Evolutionary conservation across 2,329 filamentous ascomycete species (phyloP).

Genomic region (Xylariaceae sp.): DNA sequence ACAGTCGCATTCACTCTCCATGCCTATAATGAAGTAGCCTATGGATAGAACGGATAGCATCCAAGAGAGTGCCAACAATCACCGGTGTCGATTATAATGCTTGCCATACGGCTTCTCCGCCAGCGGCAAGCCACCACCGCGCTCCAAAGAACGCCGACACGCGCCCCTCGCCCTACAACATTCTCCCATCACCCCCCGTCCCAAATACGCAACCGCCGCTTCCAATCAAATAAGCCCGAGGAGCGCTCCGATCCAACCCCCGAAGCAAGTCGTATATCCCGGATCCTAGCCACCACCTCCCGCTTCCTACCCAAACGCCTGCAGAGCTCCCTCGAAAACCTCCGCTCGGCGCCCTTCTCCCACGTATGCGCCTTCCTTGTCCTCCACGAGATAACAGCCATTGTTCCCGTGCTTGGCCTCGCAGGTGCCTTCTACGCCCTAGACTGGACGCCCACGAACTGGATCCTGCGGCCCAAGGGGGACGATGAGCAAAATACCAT

Average conservation of each 20-base stretch:
- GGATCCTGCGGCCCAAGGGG: constrained; percentile 44
- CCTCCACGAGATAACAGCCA: constrained; percentile 86
- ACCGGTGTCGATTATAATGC: constrained; percentile 23
- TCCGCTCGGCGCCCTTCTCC: constrained; percentile 73
- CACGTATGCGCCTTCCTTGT: constrained; percentile 84
- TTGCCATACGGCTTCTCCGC: constrained; percentile 15
- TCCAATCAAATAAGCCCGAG: constrained; percentile 21
- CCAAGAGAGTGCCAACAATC: no score
- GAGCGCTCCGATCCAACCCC: neutral
- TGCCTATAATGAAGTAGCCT: no score
- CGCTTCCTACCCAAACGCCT: constrained; percentile 59
- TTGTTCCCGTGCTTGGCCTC: constrained; percentile 72
- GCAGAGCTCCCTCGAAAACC: constrained; percentile 62
- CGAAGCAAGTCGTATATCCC: constrained; percentile 38
- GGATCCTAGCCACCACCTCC: constrained; percentile 42
- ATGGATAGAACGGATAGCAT: no score
- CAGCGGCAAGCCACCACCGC: constrained; percentile 15
- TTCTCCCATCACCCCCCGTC: neutral
- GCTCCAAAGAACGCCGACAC: constrained; percentile 2
- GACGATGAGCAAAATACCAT: constrained; percentile 23
- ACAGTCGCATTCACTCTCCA: no score
- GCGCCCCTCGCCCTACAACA: neutral
- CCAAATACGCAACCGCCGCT: constrained; percentile 14
- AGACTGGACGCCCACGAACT: constrained; percentile 62
- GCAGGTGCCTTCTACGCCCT: constrained; percentile 76